These are phyloP conservation scores for Dalbergia cultrata DNA, from an alignment of 306 rosid species.

Conservation along the genomic window DNA sequence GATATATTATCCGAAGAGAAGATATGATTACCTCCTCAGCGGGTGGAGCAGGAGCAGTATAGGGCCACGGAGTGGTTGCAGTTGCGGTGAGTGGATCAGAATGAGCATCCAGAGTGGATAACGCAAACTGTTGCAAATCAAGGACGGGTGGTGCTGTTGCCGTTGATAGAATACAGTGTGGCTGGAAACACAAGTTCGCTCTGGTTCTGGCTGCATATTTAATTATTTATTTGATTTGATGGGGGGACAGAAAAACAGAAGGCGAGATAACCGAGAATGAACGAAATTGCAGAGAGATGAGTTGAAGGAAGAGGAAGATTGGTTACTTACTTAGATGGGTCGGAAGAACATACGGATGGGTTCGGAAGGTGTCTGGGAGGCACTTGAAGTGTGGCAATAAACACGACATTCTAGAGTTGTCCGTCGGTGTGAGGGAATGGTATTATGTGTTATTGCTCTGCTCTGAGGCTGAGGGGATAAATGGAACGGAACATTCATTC, in stretches of 20 bases:
- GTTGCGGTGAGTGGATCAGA: slow-evolving; percentile 49
- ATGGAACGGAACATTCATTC: too few species aligned
- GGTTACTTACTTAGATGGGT: slow-evolving; percentile 46
- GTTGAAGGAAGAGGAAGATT: background rate
- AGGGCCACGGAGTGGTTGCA: slow-evolving; percentile 64
- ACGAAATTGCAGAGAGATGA: background rate
- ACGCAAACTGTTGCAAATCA: slow-evolving; percentile 63
- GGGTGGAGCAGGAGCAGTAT: slow-evolving; percentile 55
- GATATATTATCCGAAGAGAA: background rate
- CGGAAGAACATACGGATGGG: slow-evolving; percentile 41
- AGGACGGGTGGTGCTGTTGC: slow-evolving; percentile 59
- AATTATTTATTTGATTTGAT: background rate
- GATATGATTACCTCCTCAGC: slow-evolving; percentile 40
- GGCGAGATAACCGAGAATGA: slow-evolving; percentile 9
- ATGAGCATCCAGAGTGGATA: slow-evolving; percentile 57
- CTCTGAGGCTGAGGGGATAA: too few species aligned
- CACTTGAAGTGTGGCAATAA: slow-evolving; percentile 82
- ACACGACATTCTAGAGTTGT: slow-evolving; percentile 68
- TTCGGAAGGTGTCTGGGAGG: slow-evolving; percentile 68
- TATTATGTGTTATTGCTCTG: too few species aligned
- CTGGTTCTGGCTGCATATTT: slow-evolving; percentile 70
- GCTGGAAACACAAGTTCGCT: slow-evolving; percentile 57
- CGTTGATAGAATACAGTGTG: slow-evolving; percentile 70
- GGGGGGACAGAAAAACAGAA: background rate
- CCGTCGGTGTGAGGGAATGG: background rate